Percentiles rank a stretch among this genome's conserved stretches.
phyloP scores from a whole-genome alignment of 768 basidiomycete genomes.

The Collybiopsis confluens region DNA sequence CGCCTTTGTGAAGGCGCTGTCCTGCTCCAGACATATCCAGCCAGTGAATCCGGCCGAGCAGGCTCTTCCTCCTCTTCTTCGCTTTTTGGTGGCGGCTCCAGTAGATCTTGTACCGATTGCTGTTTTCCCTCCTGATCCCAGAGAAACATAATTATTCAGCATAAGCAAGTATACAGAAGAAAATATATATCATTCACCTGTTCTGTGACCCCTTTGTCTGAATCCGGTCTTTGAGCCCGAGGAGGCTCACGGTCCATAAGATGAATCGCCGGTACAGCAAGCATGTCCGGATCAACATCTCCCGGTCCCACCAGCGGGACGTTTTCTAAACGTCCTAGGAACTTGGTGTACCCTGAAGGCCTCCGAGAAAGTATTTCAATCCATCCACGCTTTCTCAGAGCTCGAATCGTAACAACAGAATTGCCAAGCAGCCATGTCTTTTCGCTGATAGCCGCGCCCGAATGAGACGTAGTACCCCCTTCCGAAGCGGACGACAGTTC shows the following conservation, averaged over 20 bases:
- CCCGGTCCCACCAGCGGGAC: conserved; percentile 81
- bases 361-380: conserved; percentile 80
- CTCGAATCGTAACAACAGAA: conserved; percentile 77
- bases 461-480: neutral
- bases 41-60: conserved; percentile 64
- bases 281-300: conserved; percentile 76
- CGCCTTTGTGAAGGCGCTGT: conserved; percentile 85
- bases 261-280: conserved; percentile 68
- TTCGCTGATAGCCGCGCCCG: conserved; percentile 44
- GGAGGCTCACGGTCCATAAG: conserved; percentile 60
- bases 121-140: conserved; percentile 9
- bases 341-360: conserved; percentile 83
- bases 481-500: conserved; percentile 3
- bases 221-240: conserved; percentile 21
- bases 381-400: conserved; percentile 77
- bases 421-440: conserved; percentile 88
- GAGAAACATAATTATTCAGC: neutral
- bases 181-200: conserved; percentile 5
- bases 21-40: conserved; percentile 85
- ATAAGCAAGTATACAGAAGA: neutral
- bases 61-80: conserved; percentile 14
- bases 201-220: conserved; percentile 15
- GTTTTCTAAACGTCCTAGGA: conserved; percentile 85
- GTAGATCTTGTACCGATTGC: conserved; percentile 19
- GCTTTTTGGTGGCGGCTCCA: conserved; percentile 15